A percentile compares a stretch with the other conserved stretches of the same genome.
Evolutionary conservation across 345 rosid genomes (phyloP).

Genomic region (Lepidium africanum): DNA sequence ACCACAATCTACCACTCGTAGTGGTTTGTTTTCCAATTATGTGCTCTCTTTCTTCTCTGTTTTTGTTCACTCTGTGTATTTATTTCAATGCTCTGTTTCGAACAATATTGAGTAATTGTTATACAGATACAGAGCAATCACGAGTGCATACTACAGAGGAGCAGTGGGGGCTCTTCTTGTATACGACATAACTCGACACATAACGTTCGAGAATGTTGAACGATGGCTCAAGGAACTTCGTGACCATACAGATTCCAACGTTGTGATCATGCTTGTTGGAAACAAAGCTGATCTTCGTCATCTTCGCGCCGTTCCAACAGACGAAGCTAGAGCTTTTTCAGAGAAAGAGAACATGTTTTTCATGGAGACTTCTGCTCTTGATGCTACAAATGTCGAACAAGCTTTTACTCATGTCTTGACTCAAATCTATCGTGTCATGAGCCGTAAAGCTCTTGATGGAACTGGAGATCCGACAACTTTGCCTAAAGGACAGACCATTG

Average conservation of each 20-base stretch:
- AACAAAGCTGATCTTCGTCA: constrained; percentile 51
- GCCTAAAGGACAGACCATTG: constrained; percentile 46
- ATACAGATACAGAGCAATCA: constrained; percentile 43
- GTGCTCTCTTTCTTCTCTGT: not conserved
- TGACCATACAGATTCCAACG: constrained; percentile 44
- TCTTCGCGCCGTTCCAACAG: constrained; percentile 38
- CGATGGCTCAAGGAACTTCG: constrained; percentile 52
- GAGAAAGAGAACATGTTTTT: constrained; percentile 41
- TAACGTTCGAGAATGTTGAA: constrained; percentile 46
- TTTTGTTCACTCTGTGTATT: not conserved
- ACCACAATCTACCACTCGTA: not conserved
- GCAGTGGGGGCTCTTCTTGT: constrained; percentile 51
- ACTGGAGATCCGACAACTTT: constrained; percentile 36
- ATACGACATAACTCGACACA: constrained; percentile 44
- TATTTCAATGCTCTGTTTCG: not conserved
- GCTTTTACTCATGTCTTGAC: constrained; percentile 49
- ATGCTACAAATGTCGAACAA: constrained; percentile 45
- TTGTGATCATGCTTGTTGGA: constrained; percentile 53
- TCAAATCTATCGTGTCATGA: constrained; percentile 39
- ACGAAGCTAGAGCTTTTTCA: constrained; percentile 39
- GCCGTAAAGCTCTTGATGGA: constrained; percentile 44
- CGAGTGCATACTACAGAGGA: constrained; percentile 56
- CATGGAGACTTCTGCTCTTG: constrained; percentile 54
- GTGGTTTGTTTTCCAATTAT: no score
- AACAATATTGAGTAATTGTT: not conserved